Conservation (phyloP, 371 early-diverging fungal genomes). For the Mucor saturninus region DNA sequence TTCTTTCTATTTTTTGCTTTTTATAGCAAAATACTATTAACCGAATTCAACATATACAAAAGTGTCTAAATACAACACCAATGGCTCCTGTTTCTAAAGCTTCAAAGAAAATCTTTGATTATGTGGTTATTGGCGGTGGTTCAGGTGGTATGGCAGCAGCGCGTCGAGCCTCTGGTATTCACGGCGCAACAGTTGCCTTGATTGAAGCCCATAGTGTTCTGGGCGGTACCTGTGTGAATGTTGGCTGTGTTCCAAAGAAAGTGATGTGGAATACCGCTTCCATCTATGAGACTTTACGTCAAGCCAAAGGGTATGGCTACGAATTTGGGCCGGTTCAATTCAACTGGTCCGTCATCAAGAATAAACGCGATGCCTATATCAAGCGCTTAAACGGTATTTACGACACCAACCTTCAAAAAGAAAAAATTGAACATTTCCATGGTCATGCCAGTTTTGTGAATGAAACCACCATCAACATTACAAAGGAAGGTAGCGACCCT, state of each 20-base stretch:
- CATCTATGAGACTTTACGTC: conserved; percentile 80
- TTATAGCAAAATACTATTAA: conserved; percentile 6
- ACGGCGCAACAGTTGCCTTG: conserved; percentile 90
- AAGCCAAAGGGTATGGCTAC: conserved; percentile 88
- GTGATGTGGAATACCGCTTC: conserved; percentile 94
- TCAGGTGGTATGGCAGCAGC: conserved; percentile 91
- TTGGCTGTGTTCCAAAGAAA: conserved; percentile 99
- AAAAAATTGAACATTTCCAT: conserved; percentile 76
- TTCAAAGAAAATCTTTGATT: conserved; percentile 70
- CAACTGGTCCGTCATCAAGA: conserved; percentile 64
- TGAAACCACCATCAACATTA: conserved; percentile 70
- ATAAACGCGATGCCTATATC: conserved; percentile 93
- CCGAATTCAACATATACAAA: conserved; percentile 22
- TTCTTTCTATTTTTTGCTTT: conserved; percentile 2
- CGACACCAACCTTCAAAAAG: conserved; percentile 81
- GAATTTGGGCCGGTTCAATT: conserved; percentile 40
- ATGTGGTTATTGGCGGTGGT: conserved; percentile 91
- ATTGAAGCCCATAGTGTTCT: conserved; percentile 83
- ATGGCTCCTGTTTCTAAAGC: conserved; percentile 40
- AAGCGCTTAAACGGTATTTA: conserved; percentile 94
- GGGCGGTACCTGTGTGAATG: conserved; percentile 97
- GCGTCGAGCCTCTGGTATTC: conserved; percentile 85
- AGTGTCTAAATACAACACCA: conserved; percentile 15
- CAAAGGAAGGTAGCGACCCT: conserved; percentile 14
- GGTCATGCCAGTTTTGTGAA: conserved; percentile 86